These are phyloP conservation scores for Globisporangium yorkense DNA, from an alignment of 352 stramenopile species.

Conservation along the genomic window DNA sequence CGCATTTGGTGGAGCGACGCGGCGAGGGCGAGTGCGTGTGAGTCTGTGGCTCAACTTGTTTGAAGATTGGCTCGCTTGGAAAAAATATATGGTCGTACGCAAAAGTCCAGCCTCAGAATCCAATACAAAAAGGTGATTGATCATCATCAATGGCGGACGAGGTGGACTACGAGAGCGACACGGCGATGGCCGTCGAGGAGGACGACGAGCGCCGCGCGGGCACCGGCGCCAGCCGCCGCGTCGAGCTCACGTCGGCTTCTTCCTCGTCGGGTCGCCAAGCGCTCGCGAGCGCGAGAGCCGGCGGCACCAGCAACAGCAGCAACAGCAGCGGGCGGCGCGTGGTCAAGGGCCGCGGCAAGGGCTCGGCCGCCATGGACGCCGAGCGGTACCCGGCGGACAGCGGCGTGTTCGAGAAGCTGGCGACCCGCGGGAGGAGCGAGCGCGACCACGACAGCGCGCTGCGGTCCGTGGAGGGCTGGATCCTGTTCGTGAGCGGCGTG, in stretches of 20 bases:
- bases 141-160: slow-evolving; percentile 61
- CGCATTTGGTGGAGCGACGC: no score
- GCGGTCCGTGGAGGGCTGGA: slow-evolving; percentile 94
- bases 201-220: slow-evolving; percentile 43
- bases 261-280: neutral
- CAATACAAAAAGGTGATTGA: neutral
- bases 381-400: slow-evolving; percentile 64
- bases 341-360: slow-evolving; percentile 67
- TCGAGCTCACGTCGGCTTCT: neutral
- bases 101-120: neutral
- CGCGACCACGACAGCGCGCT: slow-evolving; percentile 49
- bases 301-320: neutral
- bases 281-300: neutral
- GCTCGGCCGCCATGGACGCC: slow-evolving; percentile 65
- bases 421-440: slow-evolving; percentile 7
- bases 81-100: no score
- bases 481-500: slow-evolving; percentile 93
- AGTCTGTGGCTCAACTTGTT: no score
- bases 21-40: no score
- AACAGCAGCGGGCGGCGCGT: slow-evolving; percentile 19
- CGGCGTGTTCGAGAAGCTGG: slow-evolving; percentile 79
- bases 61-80: no score
- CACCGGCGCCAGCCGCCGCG: neutral
- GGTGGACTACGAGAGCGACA: slow-evolving; percentile 86
- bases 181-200: slow-evolving; percentile 77